Percentiles rank a stretch among this genome's conserved stretches.
phyloP scores from a whole-genome alignment of 1,139 yeast genomes.

The Candida freyschussii region DNA sequence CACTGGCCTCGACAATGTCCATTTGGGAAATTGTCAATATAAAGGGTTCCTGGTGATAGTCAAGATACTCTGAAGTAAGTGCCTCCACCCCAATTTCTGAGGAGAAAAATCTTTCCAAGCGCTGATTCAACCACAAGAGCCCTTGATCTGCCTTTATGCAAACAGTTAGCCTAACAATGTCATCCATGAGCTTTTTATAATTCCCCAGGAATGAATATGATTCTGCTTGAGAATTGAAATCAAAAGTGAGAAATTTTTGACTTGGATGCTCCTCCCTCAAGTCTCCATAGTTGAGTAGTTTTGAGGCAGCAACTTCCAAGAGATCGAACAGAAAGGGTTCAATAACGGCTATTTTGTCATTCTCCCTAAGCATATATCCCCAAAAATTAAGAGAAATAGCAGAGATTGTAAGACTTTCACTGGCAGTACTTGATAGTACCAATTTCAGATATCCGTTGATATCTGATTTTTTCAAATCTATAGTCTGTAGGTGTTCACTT shows the following conservation, averaged over 20 bases:
- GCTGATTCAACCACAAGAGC: constrained; percentile 70
- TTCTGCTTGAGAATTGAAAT: constrained; percentile 86
- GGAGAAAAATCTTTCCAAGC: constrained; percentile 69
- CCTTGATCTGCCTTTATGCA: constrained; percentile 85
- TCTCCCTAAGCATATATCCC: constrained; percentile 84
- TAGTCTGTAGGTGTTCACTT: constrained; percentile 47
- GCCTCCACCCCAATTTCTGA: constrained; percentile 69
- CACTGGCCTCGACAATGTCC: constrained; percentile 81
- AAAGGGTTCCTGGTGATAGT: constrained; percentile 58
- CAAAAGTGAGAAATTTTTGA: constrained; percentile 65
- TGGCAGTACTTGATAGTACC: constrained; percentile 75
- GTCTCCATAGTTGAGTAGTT: constrained; percentile 69
- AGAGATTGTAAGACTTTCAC: constrained; percentile 83
- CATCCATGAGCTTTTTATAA: constrained; percentile 82
- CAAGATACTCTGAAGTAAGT: constrained; percentile 49
- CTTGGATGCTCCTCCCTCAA: constrained; percentile 63
- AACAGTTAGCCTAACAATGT: constrained; percentile 80
- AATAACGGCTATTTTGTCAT: constrained; percentile 51
- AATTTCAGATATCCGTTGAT: constrained; percentile 57
- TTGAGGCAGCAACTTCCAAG: constrained; percentile 71
- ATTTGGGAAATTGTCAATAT: constrained; percentile 79
- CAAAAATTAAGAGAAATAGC: constrained; percentile 91
- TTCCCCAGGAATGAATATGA: constrained; percentile 71
- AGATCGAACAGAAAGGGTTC: constrained; percentile 57
- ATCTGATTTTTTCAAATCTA: constrained; percentile 27